Evolutionary conservation across 1,284 basidiomycete species (phyloP).

Genomic region (Coniferiporia weirii): DNA sequence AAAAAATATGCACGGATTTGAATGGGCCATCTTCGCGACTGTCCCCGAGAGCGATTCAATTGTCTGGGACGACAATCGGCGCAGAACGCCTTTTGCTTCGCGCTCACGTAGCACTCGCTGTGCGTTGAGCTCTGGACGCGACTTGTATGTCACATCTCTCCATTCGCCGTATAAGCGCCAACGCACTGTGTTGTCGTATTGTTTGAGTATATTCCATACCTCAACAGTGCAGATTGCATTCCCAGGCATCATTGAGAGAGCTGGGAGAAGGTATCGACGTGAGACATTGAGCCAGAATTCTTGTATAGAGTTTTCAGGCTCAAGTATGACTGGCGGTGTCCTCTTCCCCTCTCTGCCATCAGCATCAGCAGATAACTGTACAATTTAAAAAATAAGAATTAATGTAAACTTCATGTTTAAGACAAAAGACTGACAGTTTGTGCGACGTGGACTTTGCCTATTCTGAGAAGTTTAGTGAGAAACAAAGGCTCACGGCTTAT

Average conservation of each 20-base stretch:
- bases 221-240: constrained; percentile 86
- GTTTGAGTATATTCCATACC: constrained; percentile 80
- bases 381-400: constrained; percentile 26
- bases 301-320: constrained; percentile 52
- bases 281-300: constrained; percentile 80
- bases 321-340: constrained; percentile 45
- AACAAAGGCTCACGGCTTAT: constrained; percentile 66
- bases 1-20: constrained; percentile 93
- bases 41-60: constrained; percentile 78
- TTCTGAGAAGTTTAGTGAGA: constrained; percentile 55
- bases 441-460: constrained; percentile 48
- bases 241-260: constrained; percentile 78
- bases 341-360: constrained; percentile 29
- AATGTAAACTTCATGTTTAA: not conserved
- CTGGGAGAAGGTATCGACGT: constrained; percentile 80
- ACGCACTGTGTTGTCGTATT: constrained; percentile 74
- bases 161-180: constrained; percentile 96
- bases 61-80: constrained; percentile 78
- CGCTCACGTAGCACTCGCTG: constrained; percentile 68
- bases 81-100: constrained; percentile 76
- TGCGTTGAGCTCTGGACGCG: constrained; percentile 69
- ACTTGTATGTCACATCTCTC: constrained; percentile 70
- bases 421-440: constrained; percentile 33
- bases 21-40: constrained; percentile 92
- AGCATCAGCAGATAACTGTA: constrained; percentile 45